Evolutionary conservation across 2,329 filamentous ascomycete species (phyloP), one percentile per base, ranked within the genome.

Genomic region (Niveomyces coronatus): DNA sequence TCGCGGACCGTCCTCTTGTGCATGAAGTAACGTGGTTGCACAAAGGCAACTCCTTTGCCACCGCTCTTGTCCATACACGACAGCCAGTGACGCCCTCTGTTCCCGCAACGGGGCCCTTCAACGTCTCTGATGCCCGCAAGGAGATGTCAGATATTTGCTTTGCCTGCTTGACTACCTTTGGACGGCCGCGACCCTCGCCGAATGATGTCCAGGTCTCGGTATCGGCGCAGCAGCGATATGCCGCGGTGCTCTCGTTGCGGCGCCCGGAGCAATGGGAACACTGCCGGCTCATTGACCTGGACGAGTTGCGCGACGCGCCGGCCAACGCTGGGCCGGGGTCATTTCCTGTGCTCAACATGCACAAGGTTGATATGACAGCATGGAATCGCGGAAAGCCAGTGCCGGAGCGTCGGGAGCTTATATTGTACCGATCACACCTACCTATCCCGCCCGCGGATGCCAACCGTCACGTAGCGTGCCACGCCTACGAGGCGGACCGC

Each of bases 341-440:
- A 0, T 74, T 74, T 40, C 71, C 71, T 7, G 55, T 63, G 1
- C 55, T 73, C 3, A 64, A 71, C 33, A 71, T 74, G 65, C 63
- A 63, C 49, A 73, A 73, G 52, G 70, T 74, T 7, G 69, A 74
- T 47, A 67, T 75, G 63, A 45, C 44, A 0, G 52, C 39, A 0
- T 69, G 58, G 44, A 75, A 74, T 46, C 48, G 51, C 8, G 57
- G 45, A 1, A 62, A 57, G 32, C 53, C 62, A 0, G 41, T 69
- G 7, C 53, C 64, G 4, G 68, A 71, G 24, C 56, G 63, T 5
- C 60, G 66, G 14, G 66, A 75, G 46, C 53, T 74, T 7, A 45
- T 72, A 2, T 45, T 70, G 5, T 74, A 75, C 44, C 64, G 68
- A 0, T 58, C 70, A 3, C 53, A 67, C 2, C 55, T 57, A 34